phyloP scores from a whole-genome alignment of 768 basidiomycete species.

The Boletus insuetus region DNA sequence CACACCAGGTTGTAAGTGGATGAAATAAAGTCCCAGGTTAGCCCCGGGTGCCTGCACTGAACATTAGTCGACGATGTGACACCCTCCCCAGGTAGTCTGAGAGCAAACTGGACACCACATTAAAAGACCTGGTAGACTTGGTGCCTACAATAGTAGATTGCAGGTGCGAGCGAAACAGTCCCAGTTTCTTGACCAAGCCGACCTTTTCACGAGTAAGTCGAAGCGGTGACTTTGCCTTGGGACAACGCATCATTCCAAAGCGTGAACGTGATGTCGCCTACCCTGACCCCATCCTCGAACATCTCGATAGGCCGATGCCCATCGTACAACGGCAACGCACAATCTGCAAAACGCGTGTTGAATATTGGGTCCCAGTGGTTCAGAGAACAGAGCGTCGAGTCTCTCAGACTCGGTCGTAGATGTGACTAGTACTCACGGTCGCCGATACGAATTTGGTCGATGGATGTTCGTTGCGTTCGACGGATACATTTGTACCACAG shows the following conservation, averaged over 20 bases:
- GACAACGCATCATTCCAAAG: conserved; percentile 5
- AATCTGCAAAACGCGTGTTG: conserved; percentile 5
- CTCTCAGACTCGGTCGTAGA: no score
- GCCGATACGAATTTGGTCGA: conserved; percentile 25
- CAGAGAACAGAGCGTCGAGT: no score
- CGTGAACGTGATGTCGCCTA: conserved; percentile 24
- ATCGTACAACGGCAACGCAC: conserved; percentile 23
- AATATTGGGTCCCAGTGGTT: no score
- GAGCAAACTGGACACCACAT: no score
- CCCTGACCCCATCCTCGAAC: conserved; percentile 14
- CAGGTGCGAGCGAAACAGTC: no score
- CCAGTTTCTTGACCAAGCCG: not conserved
- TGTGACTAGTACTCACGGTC: conserved; percentile 9
- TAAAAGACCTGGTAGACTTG: no score
- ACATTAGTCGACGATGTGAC: no score
- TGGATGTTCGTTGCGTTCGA: conserved; percentile 17
- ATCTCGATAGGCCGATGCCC: conserved; percentile 4
- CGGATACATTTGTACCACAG: conserved; percentile 24
- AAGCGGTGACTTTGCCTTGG: not conserved
- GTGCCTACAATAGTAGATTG: no score
- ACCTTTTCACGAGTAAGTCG: not conserved
- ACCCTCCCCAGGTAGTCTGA: no score
- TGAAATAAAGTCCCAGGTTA: no score
- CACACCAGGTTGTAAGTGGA: not conserved
- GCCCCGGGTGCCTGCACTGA: no score